Percentiles rank a stretch among this genome's conserved stretches.
Conservation (phyloP, 345 rosid species). For the Abelmoschus esculentus region DNA sequence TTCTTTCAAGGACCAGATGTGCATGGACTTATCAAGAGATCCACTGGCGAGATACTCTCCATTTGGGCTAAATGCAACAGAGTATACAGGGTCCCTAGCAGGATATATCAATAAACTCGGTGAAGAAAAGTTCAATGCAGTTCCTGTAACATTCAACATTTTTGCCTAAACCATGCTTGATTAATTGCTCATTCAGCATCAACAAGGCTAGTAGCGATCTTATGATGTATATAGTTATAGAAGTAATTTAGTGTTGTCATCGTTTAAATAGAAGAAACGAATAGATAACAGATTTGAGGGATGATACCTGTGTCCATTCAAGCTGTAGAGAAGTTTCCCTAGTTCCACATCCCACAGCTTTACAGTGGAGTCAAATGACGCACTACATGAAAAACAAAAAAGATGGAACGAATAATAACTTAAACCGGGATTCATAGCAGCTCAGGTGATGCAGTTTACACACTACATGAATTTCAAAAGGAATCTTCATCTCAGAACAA, state of each 20-base stretch:
- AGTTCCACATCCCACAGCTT: conserved; percentile 96
- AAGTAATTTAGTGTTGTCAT: no score
- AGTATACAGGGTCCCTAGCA: conserved; percentile 83
- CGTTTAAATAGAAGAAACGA: not conserved
- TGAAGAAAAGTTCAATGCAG: not conserved
- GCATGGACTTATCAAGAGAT: conserved; percentile 79
- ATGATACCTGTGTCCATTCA: conserved; percentile 87
- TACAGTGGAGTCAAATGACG: conserved; percentile 95
- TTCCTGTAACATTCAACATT: not conserved
- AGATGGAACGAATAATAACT: not conserved
- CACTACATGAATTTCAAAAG: not conserved
- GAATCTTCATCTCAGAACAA: not conserved
- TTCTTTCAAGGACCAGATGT: conserved; percentile 88
- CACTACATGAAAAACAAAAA: conserved; percentile 38
- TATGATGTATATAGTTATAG: no score
- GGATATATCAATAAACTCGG: conserved; percentile 1
- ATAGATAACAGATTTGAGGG: not conserved
- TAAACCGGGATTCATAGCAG: not conserved
- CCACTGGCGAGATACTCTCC: conserved; percentile 96
- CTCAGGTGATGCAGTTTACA: not conserved
- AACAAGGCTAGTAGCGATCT: not conserved
- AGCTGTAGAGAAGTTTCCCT: conserved; percentile 77
- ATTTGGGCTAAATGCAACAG: conserved; percentile 94
- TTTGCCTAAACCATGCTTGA: not conserved
- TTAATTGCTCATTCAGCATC: not conserved